These are phyloP conservation scores for Leptographium flavum DNA, from an alignment of 2,329 filamentous ascomycete species.

Conservation along the genomic window DNA sequence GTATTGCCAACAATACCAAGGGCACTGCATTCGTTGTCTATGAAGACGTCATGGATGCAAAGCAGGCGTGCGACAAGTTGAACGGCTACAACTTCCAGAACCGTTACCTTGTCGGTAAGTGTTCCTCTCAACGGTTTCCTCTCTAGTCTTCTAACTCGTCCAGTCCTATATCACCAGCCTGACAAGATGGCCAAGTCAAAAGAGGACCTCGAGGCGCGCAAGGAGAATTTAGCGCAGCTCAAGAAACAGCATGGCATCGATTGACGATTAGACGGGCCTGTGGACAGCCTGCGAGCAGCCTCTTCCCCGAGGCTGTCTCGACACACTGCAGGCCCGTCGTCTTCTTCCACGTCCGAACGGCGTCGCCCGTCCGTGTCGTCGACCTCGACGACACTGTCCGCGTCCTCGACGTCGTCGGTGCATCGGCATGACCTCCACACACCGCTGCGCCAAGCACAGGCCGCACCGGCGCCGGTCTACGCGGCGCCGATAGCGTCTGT, in stretches of 20 bases:
- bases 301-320: slow-evolving; percentile 12
- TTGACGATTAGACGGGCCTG: slow-evolving; percentile 71
- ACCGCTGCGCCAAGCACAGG: not conserved
- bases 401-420: slow-evolving; percentile 11
- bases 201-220: slow-evolving; percentile 85
- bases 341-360: slow-evolving; percentile 26
- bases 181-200: slow-evolving; percentile 65
- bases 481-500: not conserved
- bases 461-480: not conserved
- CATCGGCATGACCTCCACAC: slow-evolving; percentile 14
- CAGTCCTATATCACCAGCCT: slow-evolving; percentile 50
- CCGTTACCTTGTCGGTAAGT: slow-evolving; percentile 92
- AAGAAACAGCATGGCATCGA: slow-evolving; percentile 98
- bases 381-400: slow-evolving; percentile 21
- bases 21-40: slow-evolving; percentile 98
- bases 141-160: not conserved
- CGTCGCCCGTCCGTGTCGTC: slow-evolving; percentile 15
- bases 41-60: slow-evolving; percentile 98
- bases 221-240: slow-evolving; percentile 94
- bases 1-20: slow-evolving; percentile 93
- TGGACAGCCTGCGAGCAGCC: slow-evolving; percentile 32
- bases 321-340: slow-evolving; percentile 49
- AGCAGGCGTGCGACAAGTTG: slow-evolving; percentile 96
- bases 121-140: not conserved
- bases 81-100: slow-evolving; percentile 99